Base-by-base conservation (phyloP, 768 basidiomycete species). In the Leccinellum rugosiceps region DNA sequence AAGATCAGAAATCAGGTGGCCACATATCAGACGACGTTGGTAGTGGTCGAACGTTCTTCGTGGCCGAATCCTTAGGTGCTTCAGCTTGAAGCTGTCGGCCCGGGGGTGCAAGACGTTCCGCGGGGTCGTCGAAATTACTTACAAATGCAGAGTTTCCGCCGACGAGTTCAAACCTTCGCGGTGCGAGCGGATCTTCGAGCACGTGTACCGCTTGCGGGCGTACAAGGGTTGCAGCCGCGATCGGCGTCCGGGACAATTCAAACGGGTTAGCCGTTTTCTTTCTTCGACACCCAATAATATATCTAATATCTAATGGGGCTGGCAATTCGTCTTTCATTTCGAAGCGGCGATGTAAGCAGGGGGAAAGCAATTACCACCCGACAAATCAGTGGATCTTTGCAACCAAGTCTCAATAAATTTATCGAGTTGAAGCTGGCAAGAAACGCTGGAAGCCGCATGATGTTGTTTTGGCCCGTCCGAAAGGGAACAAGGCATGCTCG, bases 261-360 rank as follows among this genome's bases (percentile, higher is more conserved):
- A 58, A 57, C 19, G 11, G 32, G 25, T 21, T 21, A 26, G n/a
- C 26, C 25, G 26, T 56, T 45, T 56, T 47, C 46, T 28, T 31
- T 11, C 35, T 44, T 15, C 43, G 25, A 25, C n/a, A 23, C 10
- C 44, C 44, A 25, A 45, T 45, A 45, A 25, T 9, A 38, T 38
- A 25, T n/a, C n/a, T n/a, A n/a, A n/a, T 38, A 13, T 19, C 45
- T 38, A 35, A 46, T 45, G 52, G 52, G 23, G 1, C 8, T 31
- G 17, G 38, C 57, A 57, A 51, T 38, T 17, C 8, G 25, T 31
- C 26, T 64, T 64, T 65, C 63, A 65, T 64, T 65, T 64, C 50
- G 60, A 60, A 26, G 43, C 25, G 32, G 38, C n/a, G n/a, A n/a
- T n/a, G n/a, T n/a, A n/a, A n/a, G n/a, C n/a, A n/a, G n/a, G n/a